phyloP scores from a whole-genome alignment of 441 rosid species.

The Pelargonium myrrhifolium region DNA sequence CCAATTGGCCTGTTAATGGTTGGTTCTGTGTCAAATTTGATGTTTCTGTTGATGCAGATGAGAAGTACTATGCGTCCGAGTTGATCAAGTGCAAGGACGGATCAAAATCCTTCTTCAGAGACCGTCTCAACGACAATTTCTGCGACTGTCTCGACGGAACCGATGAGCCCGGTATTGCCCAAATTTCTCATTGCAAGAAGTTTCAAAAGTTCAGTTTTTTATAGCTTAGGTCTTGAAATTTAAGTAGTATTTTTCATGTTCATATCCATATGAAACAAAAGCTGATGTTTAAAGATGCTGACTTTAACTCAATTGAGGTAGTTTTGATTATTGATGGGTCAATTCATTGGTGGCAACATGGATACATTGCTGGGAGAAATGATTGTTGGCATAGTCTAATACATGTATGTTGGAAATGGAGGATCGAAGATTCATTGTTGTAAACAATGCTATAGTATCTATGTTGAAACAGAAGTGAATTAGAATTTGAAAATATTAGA shows the following conservation, averaged over 20 bases:
- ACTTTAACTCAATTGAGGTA: not conserved
- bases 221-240: not conserved
- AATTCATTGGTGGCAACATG: not conserved
- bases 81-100: slow-evolving; percentile 83
- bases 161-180: slow-evolving; percentile 75
- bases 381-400: not conserved
- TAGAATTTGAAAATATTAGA: not conserved
- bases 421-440: not conserved
- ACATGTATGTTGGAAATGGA: not conserved
- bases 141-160: slow-evolving; percentile 92
- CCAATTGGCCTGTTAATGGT: not conserved
- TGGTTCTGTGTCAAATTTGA: not conserved
- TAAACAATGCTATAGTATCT: not conserved
- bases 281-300: too few relatives aligned
- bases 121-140: slow-evolving; percentile 77
- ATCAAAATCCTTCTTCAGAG: slow-evolving; percentile 57
- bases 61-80: slow-evolving; percentile 47
- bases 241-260: too few relatives aligned
- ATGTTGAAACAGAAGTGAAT: not conserved
- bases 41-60: slow-evolving; percentile 35
- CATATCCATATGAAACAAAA: too few relatives aligned
- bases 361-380: not conserved
- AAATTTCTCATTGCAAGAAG: not conserved
- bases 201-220: not conserved
- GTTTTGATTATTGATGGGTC: not conserved